These are phyloP conservation scores for Ephemerocybe angulata DNA, from an alignment of 768 basidiomycete genomes.

Conservation along the genomic window DNA sequence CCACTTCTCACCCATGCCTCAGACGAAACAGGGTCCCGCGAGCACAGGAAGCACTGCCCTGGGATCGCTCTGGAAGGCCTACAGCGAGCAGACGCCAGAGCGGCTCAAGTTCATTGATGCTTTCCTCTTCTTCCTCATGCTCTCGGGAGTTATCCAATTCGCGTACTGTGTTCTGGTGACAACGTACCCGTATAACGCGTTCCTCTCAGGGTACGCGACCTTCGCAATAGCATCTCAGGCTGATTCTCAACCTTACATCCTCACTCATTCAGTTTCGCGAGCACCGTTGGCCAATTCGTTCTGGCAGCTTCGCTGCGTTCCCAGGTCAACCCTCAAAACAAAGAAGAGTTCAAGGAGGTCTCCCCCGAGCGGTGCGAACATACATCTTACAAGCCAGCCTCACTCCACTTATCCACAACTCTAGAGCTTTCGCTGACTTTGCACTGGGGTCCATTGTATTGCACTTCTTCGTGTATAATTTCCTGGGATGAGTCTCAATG, in stretches of 20 bases:
- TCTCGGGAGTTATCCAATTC: conserved; percentile 89
- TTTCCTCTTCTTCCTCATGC: conserved; percentile 88
- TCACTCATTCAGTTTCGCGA: conserved; percentile 65
- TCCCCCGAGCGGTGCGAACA: conserved; percentile 84
- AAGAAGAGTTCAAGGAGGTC: conserved; percentile 79
- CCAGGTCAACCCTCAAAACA: conserved; percentile 88
- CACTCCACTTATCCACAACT: conserved; percentile 4
- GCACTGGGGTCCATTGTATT: conserved; percentile 91
- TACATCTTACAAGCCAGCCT: neutral
- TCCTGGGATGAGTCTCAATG: conserved; percentile 66
- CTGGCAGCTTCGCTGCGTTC: conserved; percentile 87
- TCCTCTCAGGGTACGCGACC: conserved; percentile 95
- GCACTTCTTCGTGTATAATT: conserved; percentile 99
- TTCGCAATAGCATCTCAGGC: conserved; percentile 27
- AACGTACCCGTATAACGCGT: conserved; percentile 96
- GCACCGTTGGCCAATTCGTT: conserved; percentile 96
- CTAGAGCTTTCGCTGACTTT: conserved; percentile 96
- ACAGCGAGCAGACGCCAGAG: conserved; percentile 70
- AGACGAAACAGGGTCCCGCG: conserved; percentile 28
- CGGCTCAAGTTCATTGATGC: conserved; percentile 92
- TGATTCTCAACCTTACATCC: neutral
- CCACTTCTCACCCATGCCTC: conserved; percentile 34
- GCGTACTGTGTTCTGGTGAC: conserved; percentile 88
- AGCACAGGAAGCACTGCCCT: conserved; percentile 38
- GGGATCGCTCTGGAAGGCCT: conserved; percentile 68